A percentile compares a stretch with the other conserved stretches of the same genome.
These are phyloP conservation scores for Pezicula radicicola DNA, from an alignment of 2,329 filamentous ascomycete species.

Conservation along the genomic window DNA sequence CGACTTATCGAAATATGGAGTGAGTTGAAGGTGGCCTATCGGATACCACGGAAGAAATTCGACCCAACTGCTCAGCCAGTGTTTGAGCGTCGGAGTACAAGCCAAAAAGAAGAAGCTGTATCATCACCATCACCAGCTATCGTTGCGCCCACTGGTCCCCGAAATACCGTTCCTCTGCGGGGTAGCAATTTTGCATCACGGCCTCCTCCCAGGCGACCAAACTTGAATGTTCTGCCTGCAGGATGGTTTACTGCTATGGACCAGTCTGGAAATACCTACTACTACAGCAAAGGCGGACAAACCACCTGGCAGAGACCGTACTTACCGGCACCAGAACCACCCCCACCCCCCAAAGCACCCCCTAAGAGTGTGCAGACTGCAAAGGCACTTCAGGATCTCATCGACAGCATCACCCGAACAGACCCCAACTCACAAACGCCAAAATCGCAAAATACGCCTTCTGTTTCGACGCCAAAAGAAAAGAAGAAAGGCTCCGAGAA, in stretches of 20 bases:
- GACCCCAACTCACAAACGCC: constrained; percentile 39
- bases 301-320: constrained; percentile 83
- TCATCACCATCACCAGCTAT: constrained; percentile 17
- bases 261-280: constrained; percentile 72
- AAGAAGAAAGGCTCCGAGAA: constrained; percentile 64
- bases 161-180: constrained; percentile 48
- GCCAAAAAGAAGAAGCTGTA: constrained; percentile 48
- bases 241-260: constrained; percentile 84
- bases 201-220: constrained; percentile 55
- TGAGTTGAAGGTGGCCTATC: constrained; percentile 84
- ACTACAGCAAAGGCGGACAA: constrained; percentile 74
- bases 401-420: constrained; percentile 74
- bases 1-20: constrained; percentile 81
- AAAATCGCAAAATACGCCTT: constrained; percentile 57
- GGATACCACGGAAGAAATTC: constrained; percentile 86
- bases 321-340: constrained; percentile 60
- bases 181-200: constrained; percentile 45
- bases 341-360: constrained; percentile 52
- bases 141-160: constrained; percentile 46
- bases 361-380: constrained; percentile 41
- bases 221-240: constrained; percentile 60
- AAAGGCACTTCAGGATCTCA: constrained; percentile 80
- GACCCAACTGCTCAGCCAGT: constrained; percentile 61
- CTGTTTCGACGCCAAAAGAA: constrained; percentile 47
- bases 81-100: constrained; percentile 63